Evolutionary conservation across 495 filamentous ascomycete genomes (phyloP), one percentile per base, ranked within the genome.

Genomic region (Schizothecium vesticola): DNA sequence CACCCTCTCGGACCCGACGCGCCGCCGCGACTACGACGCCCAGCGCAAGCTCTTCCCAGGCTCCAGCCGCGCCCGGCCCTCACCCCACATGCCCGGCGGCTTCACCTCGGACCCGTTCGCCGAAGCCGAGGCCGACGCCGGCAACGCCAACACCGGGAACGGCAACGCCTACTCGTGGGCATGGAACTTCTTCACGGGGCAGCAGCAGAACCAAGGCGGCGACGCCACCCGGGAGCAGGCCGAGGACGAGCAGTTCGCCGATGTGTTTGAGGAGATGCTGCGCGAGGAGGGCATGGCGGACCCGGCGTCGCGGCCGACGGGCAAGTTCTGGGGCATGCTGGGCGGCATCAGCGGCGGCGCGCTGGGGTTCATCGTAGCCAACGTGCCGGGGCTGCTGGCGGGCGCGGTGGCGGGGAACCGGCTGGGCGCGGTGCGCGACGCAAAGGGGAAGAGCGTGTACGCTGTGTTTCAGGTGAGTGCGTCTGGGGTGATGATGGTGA

Each of bases 201-300:
- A 67, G 33, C 67, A 63, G 24, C 60, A 65, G 56, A 33, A 33
- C 13, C 43, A 68, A 59, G 9, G 56, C n/a, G 6, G 28, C 29
- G 56, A 21, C 31, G 59, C 66, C 67, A 22, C 73, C 19, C 72
- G 81, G 10, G 76, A 75, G 66, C 73, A 73, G 67, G 79, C 87
- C 72, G 84, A 88, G 70, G 84, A 88, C 59, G 87, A 89, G 68
- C 95, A 98, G 79, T 99, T 98, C 75, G 92, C 89, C 22, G 86
- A 87, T 69, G 90, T 93, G 3, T 99, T 99, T 74, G 96, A 99
- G 83, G 95, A 99, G 84, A 99, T 99, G 95, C 79, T 98, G 78
- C 87, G 91, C 36, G 95, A 99, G 72, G 91, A 97, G 75, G 95
- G 94, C 0, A 85, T 98, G 71, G 72, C 71, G 57, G 70, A 71